A percentile compares a stretch with the other conserved stretches of the same genome.
These are phyloP conservation scores for Nemania sp. DNA, from an alignment of 2,329 filamentous ascomycete genomes.

Conservation along the genomic window DNA sequence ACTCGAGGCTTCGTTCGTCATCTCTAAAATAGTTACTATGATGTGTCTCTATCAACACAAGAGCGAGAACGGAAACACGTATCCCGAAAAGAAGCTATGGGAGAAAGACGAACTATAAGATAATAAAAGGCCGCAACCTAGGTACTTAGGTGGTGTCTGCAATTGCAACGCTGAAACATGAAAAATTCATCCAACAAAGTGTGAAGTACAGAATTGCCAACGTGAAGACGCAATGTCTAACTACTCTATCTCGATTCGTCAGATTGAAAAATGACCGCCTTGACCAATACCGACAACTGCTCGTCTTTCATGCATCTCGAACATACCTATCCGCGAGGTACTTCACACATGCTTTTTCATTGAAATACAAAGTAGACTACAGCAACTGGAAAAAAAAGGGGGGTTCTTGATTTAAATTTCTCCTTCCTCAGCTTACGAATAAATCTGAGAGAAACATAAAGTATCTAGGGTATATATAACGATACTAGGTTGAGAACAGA, in stretches of 20 bases:
- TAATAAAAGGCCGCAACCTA: too few species aligned
- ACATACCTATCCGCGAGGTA: not conserved
- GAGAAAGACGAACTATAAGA: too few species aligned
- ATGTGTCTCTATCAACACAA: too few species aligned
- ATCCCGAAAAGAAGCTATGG: too few species aligned
- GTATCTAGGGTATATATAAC: slow-evolving; percentile 33
- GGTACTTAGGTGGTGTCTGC: too few species aligned
- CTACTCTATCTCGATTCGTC: not conserved
- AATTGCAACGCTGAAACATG: too few species aligned
- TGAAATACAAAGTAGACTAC: not conserved
- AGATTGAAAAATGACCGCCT: not conserved
- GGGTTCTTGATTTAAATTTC: slow-evolving; percentile 3
- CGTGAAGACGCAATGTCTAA: not conserved
- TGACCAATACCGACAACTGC: not conserved
- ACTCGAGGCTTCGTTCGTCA: too few species aligned
- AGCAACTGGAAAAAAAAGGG: not conserved
- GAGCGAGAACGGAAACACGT: too few species aligned
- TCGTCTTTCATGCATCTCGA: not conserved
- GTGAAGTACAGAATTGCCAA: not conserved
- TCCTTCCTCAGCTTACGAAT: not conserved
- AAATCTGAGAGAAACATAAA: slow-evolving; percentile 14
- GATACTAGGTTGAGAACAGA: slow-evolving; percentile 11
- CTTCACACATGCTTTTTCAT: not conserved
- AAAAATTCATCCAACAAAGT: not conserved
- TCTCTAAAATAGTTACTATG: too few species aligned